Evolutionary conservation across 345 rosid species (phyloP).

Genomic region (Psidium friedrichsthalianum): DNA sequence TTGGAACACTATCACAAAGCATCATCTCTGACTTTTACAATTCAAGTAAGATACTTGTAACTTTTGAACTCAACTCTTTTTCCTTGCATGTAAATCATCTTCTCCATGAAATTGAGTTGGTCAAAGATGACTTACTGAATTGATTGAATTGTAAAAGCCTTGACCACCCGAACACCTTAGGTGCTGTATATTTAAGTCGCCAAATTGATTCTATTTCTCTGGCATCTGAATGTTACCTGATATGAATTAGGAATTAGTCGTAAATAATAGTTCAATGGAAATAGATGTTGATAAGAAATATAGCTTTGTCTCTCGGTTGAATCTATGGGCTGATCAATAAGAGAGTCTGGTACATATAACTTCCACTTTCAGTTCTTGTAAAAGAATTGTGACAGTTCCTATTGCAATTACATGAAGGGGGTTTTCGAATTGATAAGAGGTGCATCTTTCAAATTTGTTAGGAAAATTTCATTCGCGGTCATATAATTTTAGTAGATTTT

Average conservation of each 20-base stretch:
- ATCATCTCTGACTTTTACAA: slow-evolving; percentile 64
- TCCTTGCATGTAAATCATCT: background rate
- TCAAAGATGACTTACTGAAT: background rate
- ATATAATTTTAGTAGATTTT: background rate
- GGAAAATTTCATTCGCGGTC: background rate
- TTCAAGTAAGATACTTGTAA: slow-evolving; percentile 42
- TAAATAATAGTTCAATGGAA: background rate
- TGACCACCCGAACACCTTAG: background rate
- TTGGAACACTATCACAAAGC: slow-evolving; percentile 73
- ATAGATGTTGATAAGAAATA: background rate
- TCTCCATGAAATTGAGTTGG: background rate
- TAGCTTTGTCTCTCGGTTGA: background rate
- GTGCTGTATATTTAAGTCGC: background rate
- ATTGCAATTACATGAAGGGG: background rate
- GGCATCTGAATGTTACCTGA: background rate
- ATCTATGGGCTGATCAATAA: background rate
- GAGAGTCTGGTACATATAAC: background rate
- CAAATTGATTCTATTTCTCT: background rate
- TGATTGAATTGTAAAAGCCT: background rate
- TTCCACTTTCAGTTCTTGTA: background rate
- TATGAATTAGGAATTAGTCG: background rate
- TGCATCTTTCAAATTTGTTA: background rate
- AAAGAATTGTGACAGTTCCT: background rate
- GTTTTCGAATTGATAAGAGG: background rate
- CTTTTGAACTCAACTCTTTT: background rate